Evolutionary conservation across 2,329 filamentous ascomycete genomes (phyloP), one percentile per base, ranked within the genome.

Genomic region (Pseudogymnoascus sp.): DNA sequence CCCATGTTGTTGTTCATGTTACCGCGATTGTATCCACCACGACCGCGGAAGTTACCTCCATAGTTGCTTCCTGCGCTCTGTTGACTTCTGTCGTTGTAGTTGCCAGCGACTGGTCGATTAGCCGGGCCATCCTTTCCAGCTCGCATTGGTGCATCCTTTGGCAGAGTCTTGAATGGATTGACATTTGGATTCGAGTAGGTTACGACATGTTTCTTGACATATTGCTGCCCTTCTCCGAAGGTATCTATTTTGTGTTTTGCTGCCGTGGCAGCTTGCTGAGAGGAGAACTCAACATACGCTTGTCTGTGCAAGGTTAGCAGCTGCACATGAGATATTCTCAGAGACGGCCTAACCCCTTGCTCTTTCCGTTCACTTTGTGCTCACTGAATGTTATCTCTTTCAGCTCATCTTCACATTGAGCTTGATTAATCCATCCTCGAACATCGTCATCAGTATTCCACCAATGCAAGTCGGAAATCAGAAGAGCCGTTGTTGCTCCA

Each of bases 281-380:
- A 88, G 26, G 83, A 82, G 71, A 97, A 92, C 71, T 97, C 91
- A 53, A 97, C 79, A 72, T 93, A 97, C 4, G 88, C 91, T 82
- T 87, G 85, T 8, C 85, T 87, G 67, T 53, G 26, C 17, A 42
- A 11, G 38, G 44, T 40, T 23, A 33, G n/a, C 13, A 53, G 35
- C 44, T 4, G 17, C n/a, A 19, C 9, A 33, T n/a, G n/a, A 15
- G 15, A n/a, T 36, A 26, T 40, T 8, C 17, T 15, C 36, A 10
- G 21, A 28, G 53, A 60, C 5, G 15, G 4, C 6, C 11, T 42
- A 82, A 96, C 93, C 95, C 93, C 79, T 97, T 97, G 77, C 91
- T 96, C 79, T 99, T 99, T 69, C 95, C 95, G 69, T 99, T 99
- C 59, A 97, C 93, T 75, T 99, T 99, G 77, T 97, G 95, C 75